Conservation (phyloP, 495 filamentous ascomycete genomes). For the Hamigera avellanea region DNA sequence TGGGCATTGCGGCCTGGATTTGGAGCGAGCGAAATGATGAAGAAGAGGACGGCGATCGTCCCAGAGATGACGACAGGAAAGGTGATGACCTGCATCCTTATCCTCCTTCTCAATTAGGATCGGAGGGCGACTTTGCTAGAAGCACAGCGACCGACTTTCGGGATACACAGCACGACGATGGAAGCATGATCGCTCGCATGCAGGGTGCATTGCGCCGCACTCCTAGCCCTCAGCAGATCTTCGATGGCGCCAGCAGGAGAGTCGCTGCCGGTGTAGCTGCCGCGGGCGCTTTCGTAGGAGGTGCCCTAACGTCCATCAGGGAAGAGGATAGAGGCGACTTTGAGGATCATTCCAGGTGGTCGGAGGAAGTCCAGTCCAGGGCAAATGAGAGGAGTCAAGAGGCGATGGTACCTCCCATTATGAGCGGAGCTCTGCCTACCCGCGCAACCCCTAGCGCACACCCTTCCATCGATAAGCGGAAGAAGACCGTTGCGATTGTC, state of each 20-base stretch:
- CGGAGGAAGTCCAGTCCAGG: constrained; percentile 57
- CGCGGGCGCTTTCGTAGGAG: constrained; percentile 68
- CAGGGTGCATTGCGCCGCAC: constrained; percentile 75
- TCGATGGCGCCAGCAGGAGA: constrained; percentile 64
- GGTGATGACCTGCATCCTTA: not conserved
- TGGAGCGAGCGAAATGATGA: constrained; percentile 77
- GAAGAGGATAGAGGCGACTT: constrained; percentile 74
- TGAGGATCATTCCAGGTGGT: constrained; percentile 76
- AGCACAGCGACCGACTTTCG: constrained; percentile 19
- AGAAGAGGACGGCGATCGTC: constrained; percentile 53
- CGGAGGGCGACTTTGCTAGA: constrained; percentile 21
- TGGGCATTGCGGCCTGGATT: constrained; percentile 78
- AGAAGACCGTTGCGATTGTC: constrained; percentile 74
- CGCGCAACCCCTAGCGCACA: constrained; percentile 11
- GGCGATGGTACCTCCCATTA: constrained; percentile 10
- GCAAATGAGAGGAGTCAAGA: constrained; percentile 22
- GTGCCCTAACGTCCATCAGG: constrained; percentile 68
- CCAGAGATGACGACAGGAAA: constrained; percentile 20
- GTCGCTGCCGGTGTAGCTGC: constrained; percentile 72
- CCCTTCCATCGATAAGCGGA: constrained; percentile 16
- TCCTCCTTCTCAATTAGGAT: constrained; percentile 23
- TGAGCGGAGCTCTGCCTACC: constrained; percentile 20
- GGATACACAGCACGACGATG: constrained; percentile 30
- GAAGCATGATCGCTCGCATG: constrained; percentile 64
- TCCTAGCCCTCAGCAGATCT: constrained; percentile 79